These are phyloP conservation scores for Sungouiella blattae DNA, from an alignment of 805 yeast genomes.

Conservation along the genomic window DNA sequence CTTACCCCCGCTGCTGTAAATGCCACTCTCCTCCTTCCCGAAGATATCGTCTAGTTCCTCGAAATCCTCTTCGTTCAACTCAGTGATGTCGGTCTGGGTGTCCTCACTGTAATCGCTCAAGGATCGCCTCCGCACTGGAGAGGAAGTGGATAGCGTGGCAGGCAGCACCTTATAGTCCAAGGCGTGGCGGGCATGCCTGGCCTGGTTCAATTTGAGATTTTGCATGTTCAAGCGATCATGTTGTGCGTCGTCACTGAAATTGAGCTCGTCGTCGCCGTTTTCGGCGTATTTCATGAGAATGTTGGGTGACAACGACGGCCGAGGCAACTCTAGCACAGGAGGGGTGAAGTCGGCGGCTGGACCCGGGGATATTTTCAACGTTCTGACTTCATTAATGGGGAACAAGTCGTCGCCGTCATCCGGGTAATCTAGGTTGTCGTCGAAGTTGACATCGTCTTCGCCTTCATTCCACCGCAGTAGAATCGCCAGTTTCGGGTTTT, in stretches of 20 bases:
- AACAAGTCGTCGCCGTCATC: too few relatives aligned
- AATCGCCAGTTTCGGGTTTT: conserved; percentile 8
- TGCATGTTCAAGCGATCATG: conserved; percentile 1
- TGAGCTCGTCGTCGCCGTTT: conserved; percentile 6
- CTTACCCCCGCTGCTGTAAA: conserved; percentile 23
- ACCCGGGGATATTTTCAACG: too few relatives aligned
- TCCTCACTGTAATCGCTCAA: conserved; percentile 38
- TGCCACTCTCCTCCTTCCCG: conserved; percentile 35
- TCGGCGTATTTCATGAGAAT: conserved; percentile 6
- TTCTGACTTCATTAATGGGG: too few relatives aligned
- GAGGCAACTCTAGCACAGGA: too few relatives aligned
- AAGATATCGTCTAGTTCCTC: conserved; percentile 37
- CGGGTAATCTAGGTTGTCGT: conserved; percentile 6
- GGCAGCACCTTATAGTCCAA: conserved; percentile 9
- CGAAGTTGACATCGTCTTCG: conserved; percentile 5
- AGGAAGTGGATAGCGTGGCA: conserved; percentile 10
- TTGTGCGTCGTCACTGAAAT: neutral
- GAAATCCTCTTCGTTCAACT: conserved; percentile 35
- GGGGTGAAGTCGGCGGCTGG: too few relatives aligned
- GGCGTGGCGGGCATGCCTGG: neutral
- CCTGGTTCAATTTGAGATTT: neutral
- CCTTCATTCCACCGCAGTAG: conserved; percentile 13
- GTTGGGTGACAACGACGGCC: conserved; percentile 4
- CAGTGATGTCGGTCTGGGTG: conserved; percentile 38
- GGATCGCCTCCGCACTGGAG: conserved; percentile 20